Conservation (phyloP, 2,329 filamentous ascomycete species). For the Trichothecium roseum region DNA sequence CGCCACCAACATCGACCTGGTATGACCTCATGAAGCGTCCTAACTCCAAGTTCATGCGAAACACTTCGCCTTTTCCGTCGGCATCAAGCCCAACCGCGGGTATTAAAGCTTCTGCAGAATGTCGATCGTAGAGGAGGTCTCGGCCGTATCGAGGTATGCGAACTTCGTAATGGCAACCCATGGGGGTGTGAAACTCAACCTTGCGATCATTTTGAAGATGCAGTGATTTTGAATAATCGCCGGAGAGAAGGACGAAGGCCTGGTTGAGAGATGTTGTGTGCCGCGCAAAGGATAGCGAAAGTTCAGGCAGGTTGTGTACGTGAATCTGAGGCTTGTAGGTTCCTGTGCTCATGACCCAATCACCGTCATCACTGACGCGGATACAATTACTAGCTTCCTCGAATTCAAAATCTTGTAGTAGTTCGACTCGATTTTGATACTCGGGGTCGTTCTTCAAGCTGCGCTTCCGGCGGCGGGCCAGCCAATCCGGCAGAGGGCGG, state of each 20-base stretch:
- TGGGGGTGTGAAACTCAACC: slow-evolving; percentile 86
- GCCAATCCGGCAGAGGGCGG: slow-evolving; percentile 87
- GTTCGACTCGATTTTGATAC: slow-evolving; percentile 85
- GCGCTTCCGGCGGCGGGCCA: slow-evolving; percentile 78
- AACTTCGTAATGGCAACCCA: slow-evolving; percentile 80
- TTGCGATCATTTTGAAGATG: slow-evolving; percentile 87
- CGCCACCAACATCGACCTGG: slow-evolving; percentile 79
- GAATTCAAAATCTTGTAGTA: slow-evolving; percentile 96
- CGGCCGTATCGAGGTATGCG: slow-evolving; percentile 87
- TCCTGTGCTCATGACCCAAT: slow-evolving; percentile 95
- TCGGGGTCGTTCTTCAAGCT: slow-evolving; percentile 88
- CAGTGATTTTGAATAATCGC: slow-evolving; percentile 87
- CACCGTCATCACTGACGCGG: slow-evolving; percentile 83
- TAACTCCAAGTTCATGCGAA: slow-evolving; percentile 80
- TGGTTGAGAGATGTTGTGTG: slow-evolving; percentile 90
- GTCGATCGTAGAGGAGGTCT: slow-evolving; percentile 75
- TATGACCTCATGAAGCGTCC: slow-evolving; percentile 93
- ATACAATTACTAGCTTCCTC: slow-evolving; percentile 91
- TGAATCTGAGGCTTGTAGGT: slow-evolving; percentile 65
- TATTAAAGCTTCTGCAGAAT: slow-evolving; percentile 74
- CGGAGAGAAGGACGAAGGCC: slow-evolving; percentile 78
- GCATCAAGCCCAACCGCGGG: slow-evolving; percentile 79
- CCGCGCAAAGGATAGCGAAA: slow-evolving; percentile 85
- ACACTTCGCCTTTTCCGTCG: slow-evolving; percentile 85
- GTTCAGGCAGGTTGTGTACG: slow-evolving; percentile 85